phyloP scores from a whole-genome alignment of 2,329 filamentous ascomycete genomes.

The Emericellopsis atlantica region DNA sequence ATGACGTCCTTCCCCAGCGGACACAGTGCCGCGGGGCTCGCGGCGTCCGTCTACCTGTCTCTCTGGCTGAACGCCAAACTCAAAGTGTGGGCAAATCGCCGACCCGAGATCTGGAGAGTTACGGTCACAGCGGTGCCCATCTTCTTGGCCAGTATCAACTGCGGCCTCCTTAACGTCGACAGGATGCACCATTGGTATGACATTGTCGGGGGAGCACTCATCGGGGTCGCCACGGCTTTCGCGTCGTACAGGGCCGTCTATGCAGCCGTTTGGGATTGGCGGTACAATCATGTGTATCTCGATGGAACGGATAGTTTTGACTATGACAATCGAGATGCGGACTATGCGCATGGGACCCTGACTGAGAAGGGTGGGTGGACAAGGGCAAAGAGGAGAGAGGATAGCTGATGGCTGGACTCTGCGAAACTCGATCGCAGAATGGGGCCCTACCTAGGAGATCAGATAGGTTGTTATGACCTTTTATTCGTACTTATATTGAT shows the following conservation, averaged over 20 bases:
- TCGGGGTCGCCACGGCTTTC: constrained; percentile 51
- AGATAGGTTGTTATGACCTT: too few species aligned
- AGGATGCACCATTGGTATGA: constrained; percentile 62
- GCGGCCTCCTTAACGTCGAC: constrained; percentile 49
- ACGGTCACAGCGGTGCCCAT: constrained; percentile 44
- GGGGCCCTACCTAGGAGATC: too few species aligned
- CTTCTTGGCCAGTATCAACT: constrained; percentile 46
- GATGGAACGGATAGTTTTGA: constrained; percentile 20
- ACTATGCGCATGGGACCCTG: constrained; percentile 2
- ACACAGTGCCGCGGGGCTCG: constrained; percentile 62
- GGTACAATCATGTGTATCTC: constrained; percentile 56
- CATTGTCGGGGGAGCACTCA: constrained; percentile 47
- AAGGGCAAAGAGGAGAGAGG: too few species aligned
- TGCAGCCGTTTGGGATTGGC: constrained; percentile 56
- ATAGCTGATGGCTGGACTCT: too few species aligned
- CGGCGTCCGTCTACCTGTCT: constrained; percentile 56
- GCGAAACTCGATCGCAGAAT: too few species aligned
- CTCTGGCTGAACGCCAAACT: constrained; percentile 70
- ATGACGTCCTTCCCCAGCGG: constrained; percentile 63
- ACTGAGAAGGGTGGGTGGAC: constrained; percentile 4
- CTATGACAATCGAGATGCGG: constrained; percentile 6
- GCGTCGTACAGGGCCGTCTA: constrained; percentile 54
- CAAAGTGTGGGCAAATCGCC: constrained; percentile 56
- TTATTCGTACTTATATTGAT: too few species aligned
- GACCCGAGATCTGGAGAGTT: constrained; percentile 56